Conservation (phyloP, 305 asterid genomes). For the Fraxinus floribunda region DNA sequence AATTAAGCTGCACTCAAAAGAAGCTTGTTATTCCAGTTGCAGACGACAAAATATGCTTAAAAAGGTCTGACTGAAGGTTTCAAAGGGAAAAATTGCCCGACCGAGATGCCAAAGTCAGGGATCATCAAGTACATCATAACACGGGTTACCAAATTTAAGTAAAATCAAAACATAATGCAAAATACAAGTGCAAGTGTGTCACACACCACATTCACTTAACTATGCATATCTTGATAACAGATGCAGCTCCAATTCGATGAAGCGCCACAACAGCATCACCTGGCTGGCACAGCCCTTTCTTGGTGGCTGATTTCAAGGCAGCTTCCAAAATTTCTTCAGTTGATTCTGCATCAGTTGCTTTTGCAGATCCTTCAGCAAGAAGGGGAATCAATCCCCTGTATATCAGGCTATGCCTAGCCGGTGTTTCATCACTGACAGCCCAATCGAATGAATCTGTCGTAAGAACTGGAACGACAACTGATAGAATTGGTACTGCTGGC, state of each 20-base stretch:
- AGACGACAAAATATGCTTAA: background rate
- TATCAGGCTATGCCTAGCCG: constrained; percentile 63
- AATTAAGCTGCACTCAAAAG: background rate
- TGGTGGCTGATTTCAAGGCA: constrained; percentile 50
- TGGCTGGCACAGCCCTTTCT: constrained; percentile 55
- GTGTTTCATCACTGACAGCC: constrained; percentile 62
- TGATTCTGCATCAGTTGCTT: constrained; percentile 73
- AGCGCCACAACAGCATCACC: constrained; percentile 85
- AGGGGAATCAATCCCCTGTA: constrained; percentile 60
- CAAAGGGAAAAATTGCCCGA: background rate
- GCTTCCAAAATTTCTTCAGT: constrained; percentile 69
- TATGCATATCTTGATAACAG: constrained; percentile 74
- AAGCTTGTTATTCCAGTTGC: background rate
- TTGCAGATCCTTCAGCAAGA: constrained; percentile 66
- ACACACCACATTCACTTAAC: constrained; percentile 40
- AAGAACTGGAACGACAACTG: constrained; percentile 61
- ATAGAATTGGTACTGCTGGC: constrained; percentile 58
- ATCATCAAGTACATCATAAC: background rate
- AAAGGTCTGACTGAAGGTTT: background rate
- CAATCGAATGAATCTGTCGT: constrained; percentile 74
- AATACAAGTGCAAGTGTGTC: background rate
- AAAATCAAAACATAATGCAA: constrained; percentile 7
- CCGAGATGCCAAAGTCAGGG: background rate
- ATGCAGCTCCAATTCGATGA: constrained; percentile 72
- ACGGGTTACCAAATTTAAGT: background rate